Evolutionary conservation across 345 rosid genomes (phyloP).

Genomic region (Pistacia vera): DNA sequence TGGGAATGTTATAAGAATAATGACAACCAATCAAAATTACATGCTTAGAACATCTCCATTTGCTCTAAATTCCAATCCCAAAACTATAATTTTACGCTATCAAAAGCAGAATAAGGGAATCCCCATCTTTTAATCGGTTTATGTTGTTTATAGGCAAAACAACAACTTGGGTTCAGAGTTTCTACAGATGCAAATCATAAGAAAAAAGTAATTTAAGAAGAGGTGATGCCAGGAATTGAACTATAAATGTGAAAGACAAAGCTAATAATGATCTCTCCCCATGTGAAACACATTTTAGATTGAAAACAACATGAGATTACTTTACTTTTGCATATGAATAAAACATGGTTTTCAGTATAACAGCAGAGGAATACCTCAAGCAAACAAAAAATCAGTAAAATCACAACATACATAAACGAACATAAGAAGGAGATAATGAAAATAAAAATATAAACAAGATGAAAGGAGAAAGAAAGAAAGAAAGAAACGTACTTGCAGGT

Average conservation of each 20-base stretch:
- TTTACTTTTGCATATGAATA: neutral
- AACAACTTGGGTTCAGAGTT: neutral
- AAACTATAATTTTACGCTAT: neutral
- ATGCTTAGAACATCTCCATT: neutral
- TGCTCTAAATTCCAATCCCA: constrained; percentile 1
- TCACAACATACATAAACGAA: neutral
- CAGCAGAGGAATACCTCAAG: neutral
- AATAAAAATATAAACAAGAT: constrained; percentile 4
- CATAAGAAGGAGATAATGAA: neutral
- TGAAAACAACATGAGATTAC: too few species aligned
- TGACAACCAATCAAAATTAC: neutral
- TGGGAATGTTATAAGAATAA: neutral
- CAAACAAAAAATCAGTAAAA: neutral
- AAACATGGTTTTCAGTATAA: neutral
- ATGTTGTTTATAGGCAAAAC: neutral
- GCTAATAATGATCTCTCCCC: too few species aligned
- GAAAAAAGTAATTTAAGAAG: too few species aligned
- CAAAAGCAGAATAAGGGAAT: neutral
- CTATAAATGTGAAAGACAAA: too few species aligned
- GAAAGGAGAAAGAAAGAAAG: neutral
- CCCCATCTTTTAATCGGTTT: neutral
- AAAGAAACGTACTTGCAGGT: constrained; percentile 21
- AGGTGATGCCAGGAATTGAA: too few species aligned
- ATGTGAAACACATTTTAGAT: too few species aligned
- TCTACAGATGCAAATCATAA: neutral